Evolutionary conservation across 164 flowering plant species (phyloP), one percentile per base, ranked within the genome.

Genomic region (Dillenia suffruticosa): DNA sequence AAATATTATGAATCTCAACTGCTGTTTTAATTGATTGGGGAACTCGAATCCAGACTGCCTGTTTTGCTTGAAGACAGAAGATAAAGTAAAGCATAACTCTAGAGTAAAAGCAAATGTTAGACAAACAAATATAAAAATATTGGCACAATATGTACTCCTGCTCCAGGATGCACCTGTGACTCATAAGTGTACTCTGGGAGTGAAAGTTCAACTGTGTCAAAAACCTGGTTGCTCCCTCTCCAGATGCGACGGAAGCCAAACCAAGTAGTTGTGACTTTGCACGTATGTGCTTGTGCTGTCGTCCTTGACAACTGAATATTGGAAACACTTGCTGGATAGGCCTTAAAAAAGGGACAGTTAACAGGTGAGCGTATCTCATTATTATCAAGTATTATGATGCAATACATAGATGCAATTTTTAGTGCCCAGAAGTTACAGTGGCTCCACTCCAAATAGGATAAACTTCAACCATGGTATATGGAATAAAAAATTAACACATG

Each of bases 21-120:
- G 63, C 79, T 66, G 61, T 51, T 81, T 90, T 89, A 50, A 82
- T 63, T 62, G 82, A 68, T 63, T 82, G 83, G 44, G 96, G 84
- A 73, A 94, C 92, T 51, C 78, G 82, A 76, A 85, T 74, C 97
- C 98, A 94, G 55, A 88, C 96, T 54, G 97, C 96, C 97, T 90
- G 83, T 54, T 61, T 48, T 19, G 22, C 22, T 1, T 19, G 22
- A 19, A 19, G 22, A 19, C 22, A 44, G 19, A 66, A 48, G 40
- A 17, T 13, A 45, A 58, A 54, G 61, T 8, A 13, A 62, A 58
- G 51, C 11, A 59, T 47, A 12, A 62, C 12, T 9, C 5, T 43
- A 50, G 22, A 15, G 9, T 22, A 48, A 47, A 54, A 17, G 26
- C 56, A 58, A 9, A 13, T 51, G 47, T 26, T n/a, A 59, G n/a